phyloP scores from a whole-genome alignment of 2,329 filamentous ascomycete genomes.

The Orbilia brochopaga region DNA sequence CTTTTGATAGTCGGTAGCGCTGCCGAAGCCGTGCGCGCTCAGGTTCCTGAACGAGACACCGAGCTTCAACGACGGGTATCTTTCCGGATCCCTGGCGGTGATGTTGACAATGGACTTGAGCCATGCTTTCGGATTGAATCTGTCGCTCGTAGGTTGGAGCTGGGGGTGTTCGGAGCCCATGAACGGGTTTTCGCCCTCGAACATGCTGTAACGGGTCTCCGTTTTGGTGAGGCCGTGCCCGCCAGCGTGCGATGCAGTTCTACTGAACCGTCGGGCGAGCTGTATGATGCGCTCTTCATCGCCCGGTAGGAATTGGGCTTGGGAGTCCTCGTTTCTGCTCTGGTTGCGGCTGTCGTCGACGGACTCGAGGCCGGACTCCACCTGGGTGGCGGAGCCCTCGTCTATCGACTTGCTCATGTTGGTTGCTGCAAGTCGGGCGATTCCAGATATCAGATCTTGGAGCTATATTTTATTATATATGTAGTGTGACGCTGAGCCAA shows the following conservation, averaged over 20 bases:
- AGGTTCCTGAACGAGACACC: slow-evolving; percentile 72
- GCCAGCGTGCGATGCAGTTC: slow-evolving; percentile 24
- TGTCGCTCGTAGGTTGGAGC: slow-evolving; percentile 38
- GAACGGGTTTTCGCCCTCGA: slow-evolving; percentile 48
- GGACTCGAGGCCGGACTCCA: slow-evolving; percentile 32
- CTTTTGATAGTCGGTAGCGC: slow-evolving; percentile 58
- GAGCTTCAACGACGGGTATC: slow-evolving; percentile 64
- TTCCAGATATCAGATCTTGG: neutral
- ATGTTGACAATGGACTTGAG: slow-evolving; percentile 62
- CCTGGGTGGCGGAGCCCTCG: slow-evolving; percentile 47
- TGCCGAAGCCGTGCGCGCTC: slow-evolving; percentile 71
- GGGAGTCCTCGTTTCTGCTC: slow-evolving; percentile 34
- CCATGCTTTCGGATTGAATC: slow-evolving; percentile 47
- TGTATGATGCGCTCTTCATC: slow-evolving; percentile 42
- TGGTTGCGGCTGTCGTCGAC: slow-evolving; percentile 37
- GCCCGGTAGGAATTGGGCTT: slow-evolving; percentile 40
- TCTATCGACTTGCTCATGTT: slow-evolving; percentile 47
- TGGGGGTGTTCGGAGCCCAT: slow-evolving; percentile 28
- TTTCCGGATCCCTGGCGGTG: slow-evolving; percentile 63
- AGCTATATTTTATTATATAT: neutral
- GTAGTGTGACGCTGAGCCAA: neutral
- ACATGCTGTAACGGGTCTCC: slow-evolving; percentile 47
- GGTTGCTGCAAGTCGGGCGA: neutral
- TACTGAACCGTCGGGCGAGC: slow-evolving; percentile 33
- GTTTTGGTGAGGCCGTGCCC: slow-evolving; percentile 32